Evolutionary conservation across 140 eudicot genomes (phyloP), one percentile per base, ranked within the genome.

Genomic region (Oenanthe javanica): DNA sequence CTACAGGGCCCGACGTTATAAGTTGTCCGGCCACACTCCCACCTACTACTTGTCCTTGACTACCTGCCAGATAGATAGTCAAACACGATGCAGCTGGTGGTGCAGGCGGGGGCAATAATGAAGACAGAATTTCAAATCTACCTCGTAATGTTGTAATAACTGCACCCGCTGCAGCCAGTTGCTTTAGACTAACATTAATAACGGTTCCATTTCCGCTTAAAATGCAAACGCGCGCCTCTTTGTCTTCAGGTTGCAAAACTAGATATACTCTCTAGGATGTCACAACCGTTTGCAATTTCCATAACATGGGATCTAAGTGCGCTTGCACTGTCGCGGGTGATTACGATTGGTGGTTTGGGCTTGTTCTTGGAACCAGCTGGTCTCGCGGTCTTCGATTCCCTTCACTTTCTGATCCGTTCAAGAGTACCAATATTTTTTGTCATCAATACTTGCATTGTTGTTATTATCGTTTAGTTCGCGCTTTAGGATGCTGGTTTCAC

Each of bases 351-450:
- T 4, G 98, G 97, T 75, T 94, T 94, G 1, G 98, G 97, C 79
- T 92, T 94, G 89, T 94, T 94, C 82, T 94, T 94, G 9, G 98
- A 94, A 0, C 98, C 98, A 13, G 98, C 89, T 0, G 98, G 98
- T 10, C 98, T 84, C 98, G 84, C 18, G 97, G 96, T 49, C 90
- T 83, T 50, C 98, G 86, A 15, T 84, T 81, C 12, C 83, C 89
- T 52, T 83, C 89, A 52, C 43, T 14, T n/a, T 79, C 82, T 8
- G 75, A 54, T 57, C 55, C 61, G 1, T 52, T 75, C 52, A 83
- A 79, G 4, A 87, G 54, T 1, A 78, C 87, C 51, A 81, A 48
- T 31, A 31, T 49, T 88, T 91, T 75, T 87, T 81, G 38, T 48
- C 74, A 47, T 79, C 81, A 31, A n/a, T 70, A 0, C 78, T n/a